Conservation (phyloP, 176 grass and related monocot species). For the Carex parvula region DNA sequence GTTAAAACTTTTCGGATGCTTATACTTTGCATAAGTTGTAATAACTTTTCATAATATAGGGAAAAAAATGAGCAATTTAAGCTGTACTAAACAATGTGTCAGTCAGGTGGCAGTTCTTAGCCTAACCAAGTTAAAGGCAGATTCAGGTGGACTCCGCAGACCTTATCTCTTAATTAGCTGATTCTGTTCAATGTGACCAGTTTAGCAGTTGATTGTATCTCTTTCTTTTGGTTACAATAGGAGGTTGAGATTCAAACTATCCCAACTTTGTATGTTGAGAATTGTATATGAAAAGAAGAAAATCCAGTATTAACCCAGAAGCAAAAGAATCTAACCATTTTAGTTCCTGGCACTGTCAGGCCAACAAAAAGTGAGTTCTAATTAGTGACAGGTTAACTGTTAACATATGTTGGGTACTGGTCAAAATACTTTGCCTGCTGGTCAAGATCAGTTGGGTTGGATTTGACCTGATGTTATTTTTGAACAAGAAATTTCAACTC, state of each 20-base stretch:
- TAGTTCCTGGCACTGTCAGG: neutral
- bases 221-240: neutral
- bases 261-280: neutral
- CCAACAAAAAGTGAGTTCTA: neutral
- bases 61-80: neutral
- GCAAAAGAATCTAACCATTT: neutral
- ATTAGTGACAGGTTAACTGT: neutral
- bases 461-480: slow-evolving; percentile 2
- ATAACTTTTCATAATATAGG: neutral
- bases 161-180: neutral
- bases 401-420: neutral
- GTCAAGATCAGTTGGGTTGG: neutral
- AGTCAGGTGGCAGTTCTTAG: neutral
- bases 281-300: neutral
- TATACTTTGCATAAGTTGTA: neutral
- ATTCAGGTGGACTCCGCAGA: neutral
- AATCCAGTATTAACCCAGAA: neutral
- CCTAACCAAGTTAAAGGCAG: neutral
- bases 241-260: neutral
- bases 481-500: neutral
- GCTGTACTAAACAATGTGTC: neutral
- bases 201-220: neutral
- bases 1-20: neutral
- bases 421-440: neutral
- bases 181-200: neutral